Evolutionary conservation across 805 yeast genomes (phyloP), one percentile per base, ranked within the genome.

Genomic region (Lachancea sp.): DNA sequence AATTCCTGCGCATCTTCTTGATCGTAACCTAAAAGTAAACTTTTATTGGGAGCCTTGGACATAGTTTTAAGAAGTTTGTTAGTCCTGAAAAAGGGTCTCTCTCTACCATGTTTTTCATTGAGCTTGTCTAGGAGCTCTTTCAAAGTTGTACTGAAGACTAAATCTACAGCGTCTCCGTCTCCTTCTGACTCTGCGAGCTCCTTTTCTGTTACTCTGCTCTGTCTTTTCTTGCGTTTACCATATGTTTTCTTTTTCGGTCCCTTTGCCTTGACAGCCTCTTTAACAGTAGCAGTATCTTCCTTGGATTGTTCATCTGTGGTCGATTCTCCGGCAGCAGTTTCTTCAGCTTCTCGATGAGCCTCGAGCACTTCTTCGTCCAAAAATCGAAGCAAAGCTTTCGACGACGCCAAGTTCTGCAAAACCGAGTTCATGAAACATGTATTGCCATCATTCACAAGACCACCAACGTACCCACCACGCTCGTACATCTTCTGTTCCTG

Each of bases 1-100:
- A 90, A 90, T 62, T 90, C 98, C 65, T 90, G 96, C 0, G 97
- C 97, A 67, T 90, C 98, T 63, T 90, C 96, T 66, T 90, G 98
- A 58, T 86, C 88, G 59, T 87, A 87, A 1, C 96, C 93, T 45
- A 79, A 65, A 54, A 89, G 79, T 48, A 88, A 75, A 59, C 82
- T 82, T 57, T 80, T 84, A 53, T 81, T 82, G 12, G 93, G 90
- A 0, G 87, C 85, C 57, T 83, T 82, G 3, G 84, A 75, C 87
- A 85, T 82, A 4, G 77, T 75, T 56, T 76, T 80, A 42, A 85
- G 62, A 37, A 85, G 63, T 13, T 72, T 71, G 45, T 71, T 75
- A 0, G 93, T 81, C 52, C 75, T 79, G 53, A 79, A 84, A 48
- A 78, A 82, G 1, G 81, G 74, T 47, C 69, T 67, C 13, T 70